A percentile compares a stretch with the other conserved stretches of the same genome.
phyloP scores from a whole-genome alignment of 225 moss, liverwort and hornwort species.

The Sphagnum contortum region DNA sequence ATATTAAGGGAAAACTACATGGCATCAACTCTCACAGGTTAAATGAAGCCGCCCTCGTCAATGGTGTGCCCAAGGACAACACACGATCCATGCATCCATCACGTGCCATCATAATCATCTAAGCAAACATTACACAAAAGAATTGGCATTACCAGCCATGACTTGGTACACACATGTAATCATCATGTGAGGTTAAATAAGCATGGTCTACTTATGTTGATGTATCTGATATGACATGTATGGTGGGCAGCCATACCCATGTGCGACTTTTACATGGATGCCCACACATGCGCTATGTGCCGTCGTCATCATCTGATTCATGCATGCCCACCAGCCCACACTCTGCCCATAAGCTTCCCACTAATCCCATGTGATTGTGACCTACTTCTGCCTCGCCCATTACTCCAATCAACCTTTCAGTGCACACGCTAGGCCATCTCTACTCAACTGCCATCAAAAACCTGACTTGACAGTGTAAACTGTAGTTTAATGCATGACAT shows the following conservation, averaged over 20 bases:
- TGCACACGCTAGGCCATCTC: background rate
- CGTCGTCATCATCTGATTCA: constrained; percentile 95
- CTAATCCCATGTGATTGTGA: background rate
- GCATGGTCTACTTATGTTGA: no score
- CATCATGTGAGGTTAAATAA: no score
- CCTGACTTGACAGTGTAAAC: background rate
- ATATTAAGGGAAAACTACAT: constrained; percentile 13
- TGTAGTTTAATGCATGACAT: background rate
- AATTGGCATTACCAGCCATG: constrained; percentile 51
- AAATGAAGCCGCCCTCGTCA: constrained; percentile 40
- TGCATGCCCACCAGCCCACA: constrained; percentile 56
- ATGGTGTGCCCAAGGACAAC: constrained; percentile 6
- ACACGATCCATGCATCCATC: constrained; percentile 52
- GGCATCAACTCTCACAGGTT: constrained; percentile 58
- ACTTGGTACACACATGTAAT: background rate
- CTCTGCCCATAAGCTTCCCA: constrained; percentile 32
- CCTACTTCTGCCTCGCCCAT: background rate
- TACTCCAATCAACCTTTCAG: background rate
- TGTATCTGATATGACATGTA: constrained; percentile 9
- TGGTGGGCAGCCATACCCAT: constrained; percentile 25
- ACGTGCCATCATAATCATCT: constrained; percentile 94
- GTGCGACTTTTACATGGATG: constrained; percentile 19
- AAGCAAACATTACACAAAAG: constrained; percentile 61
- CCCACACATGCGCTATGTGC: constrained; percentile 71
- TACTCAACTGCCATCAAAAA: background rate